Evolutionary conservation across 208 protist genomes (phyloP).

Genomic region (Crithidia bombi): DNA sequence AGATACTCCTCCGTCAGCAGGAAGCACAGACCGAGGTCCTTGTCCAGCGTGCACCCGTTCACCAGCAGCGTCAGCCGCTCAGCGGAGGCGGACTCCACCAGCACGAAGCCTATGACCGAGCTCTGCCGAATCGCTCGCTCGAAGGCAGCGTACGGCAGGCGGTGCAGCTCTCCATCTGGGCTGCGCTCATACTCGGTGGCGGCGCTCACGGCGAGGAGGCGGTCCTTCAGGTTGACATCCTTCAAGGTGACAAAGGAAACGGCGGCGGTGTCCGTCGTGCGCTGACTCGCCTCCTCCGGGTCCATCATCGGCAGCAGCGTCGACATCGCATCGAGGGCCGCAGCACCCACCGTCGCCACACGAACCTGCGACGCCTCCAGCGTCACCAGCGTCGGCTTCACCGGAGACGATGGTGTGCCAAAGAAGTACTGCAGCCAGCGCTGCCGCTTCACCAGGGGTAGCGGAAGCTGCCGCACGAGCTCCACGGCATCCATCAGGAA

Average conservation of each 20-base stretch:
- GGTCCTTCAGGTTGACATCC: conserved; percentile 61
- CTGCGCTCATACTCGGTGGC: conserved; percentile 56
- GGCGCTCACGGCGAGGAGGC: conserved; percentile 58
- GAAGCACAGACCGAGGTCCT: conserved; percentile 57
- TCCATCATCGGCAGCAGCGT: conserved; percentile 78
- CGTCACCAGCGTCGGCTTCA: conserved; percentile 51
- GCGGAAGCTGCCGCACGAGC: conserved; percentile 24
- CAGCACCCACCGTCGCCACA: conserved; percentile 48
- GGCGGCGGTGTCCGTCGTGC: conserved; percentile 33
- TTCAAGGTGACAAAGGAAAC: conserved; percentile 54
- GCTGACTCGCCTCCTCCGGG: conserved; percentile 13
- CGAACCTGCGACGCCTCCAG: conserved; percentile 43
- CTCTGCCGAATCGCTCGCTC: conserved; percentile 42
- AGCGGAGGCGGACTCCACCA: conserved; percentile 55
- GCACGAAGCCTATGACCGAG: conserved; percentile 57
- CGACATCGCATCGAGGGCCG: conserved; percentile 42
- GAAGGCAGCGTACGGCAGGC: conserved; percentile 49
- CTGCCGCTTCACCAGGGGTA: conserved; percentile 34
- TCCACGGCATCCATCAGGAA: conserved; percentile 58
- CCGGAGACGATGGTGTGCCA: conserved; percentile 44
- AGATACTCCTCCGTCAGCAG: conserved; percentile 55
- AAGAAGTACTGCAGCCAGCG: conserved; percentile 80
- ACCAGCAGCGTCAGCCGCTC: conserved; percentile 57
- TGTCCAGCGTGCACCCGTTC: conserved; percentile 36
- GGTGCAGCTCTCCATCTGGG: conserved; percentile 53